A percentile compares a stretch with the other conserved stretches of the same genome.
phyloP scores from a whole-genome alignment of 1,139 yeast species.

The Diutina mesorugosa region DNA sequence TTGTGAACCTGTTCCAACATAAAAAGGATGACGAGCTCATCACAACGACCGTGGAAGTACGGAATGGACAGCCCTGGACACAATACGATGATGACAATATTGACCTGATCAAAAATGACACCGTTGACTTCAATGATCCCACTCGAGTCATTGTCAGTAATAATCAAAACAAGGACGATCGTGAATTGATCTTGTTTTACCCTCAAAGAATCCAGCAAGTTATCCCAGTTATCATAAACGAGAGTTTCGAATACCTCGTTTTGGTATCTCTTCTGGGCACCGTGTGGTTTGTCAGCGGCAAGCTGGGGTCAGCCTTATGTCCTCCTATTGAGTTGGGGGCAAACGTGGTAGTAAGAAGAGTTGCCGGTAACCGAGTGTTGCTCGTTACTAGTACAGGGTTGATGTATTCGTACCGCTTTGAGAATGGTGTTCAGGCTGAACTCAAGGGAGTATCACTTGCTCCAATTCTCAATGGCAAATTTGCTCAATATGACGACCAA shows the following conservation, averaged over 20 bases:
- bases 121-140: conserved; percentile 32
- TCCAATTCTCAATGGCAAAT: conserved; percentile 27
- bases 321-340: conserved; percentile 51
- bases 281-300: conserved; percentile 53
- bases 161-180: conserved; percentile 7
- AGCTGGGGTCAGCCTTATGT: conserved; percentile 31
- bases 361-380: conserved; percentile 39
- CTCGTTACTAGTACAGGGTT: conserved; percentile 39
- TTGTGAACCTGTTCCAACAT: background rate
- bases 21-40: background rate
- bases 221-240: conserved; percentile 18
- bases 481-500: background rate
- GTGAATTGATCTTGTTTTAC: conserved; percentile 21
- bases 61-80: conserved; percentile 33
- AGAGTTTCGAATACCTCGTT: conserved; percentile 25
- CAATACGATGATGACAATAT: conserved; percentile 14
- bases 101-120: conserved; percentile 4
- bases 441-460: conserved; percentile 37
- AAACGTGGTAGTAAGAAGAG: conserved; percentile 39
- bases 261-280: conserved; percentile 64
- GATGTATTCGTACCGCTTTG: conserved; percentile 36
- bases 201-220: conserved; percentile 32
- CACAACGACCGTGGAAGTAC: conserved; percentile 19
- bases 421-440: conserved; percentile 12
- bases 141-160: conserved; percentile 26